Conservation (phyloP, 371 early-diverging fungal genomes). For the Blakeslea trispora region DNA sequence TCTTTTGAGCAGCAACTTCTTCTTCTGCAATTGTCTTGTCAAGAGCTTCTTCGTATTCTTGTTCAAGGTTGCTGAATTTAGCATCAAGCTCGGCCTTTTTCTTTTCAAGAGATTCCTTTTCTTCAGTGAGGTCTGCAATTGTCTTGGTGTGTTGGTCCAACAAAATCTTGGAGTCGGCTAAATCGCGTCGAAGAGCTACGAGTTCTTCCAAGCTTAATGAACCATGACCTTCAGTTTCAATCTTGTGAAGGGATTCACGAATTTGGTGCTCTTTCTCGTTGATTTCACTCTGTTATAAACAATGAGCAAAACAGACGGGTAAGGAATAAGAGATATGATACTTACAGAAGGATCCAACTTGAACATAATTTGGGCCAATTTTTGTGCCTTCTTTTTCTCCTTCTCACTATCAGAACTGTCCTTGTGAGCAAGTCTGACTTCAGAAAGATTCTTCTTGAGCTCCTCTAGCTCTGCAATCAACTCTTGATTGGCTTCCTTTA, state of each 20-base stretch:
- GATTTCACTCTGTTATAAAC: constrained; percentile 52
- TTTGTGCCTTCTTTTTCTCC: constrained; percentile 79
- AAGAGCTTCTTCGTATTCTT: constrained; percentile 92
- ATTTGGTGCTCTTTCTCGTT: constrained; percentile 81
- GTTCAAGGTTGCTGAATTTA: constrained; percentile 71
- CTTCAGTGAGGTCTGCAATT: constrained; percentile 64
- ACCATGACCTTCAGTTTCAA: constrained; percentile 46
- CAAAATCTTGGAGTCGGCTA: constrained; percentile 70
- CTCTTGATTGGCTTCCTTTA: constrained; percentile 83
- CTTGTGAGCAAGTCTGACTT: constrained; percentile 52
- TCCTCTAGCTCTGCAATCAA: constrained; percentile 68
- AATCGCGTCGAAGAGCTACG: constrained; percentile 74
- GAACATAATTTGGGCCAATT: constrained; percentile 86
- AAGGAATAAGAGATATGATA: constrained; percentile 16
- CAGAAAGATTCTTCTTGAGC: constrained; percentile 64
- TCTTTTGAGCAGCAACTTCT: constrained; percentile 66
- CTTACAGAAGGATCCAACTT: constrained; percentile 80
- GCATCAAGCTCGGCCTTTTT: constrained; percentile 78
- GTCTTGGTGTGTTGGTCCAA: constrained; percentile 71
- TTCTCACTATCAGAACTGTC: constrained; percentile 63
- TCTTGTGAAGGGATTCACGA: constrained; percentile 70
- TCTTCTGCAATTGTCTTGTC: constrained; percentile 94
- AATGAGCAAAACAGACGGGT: neutral
- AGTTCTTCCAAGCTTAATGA: constrained; percentile 72
- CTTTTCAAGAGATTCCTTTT: constrained; percentile 62